phyloP scores from a whole-genome alignment of 805 yeast species.

The Yarrowia divulgata region DNA sequence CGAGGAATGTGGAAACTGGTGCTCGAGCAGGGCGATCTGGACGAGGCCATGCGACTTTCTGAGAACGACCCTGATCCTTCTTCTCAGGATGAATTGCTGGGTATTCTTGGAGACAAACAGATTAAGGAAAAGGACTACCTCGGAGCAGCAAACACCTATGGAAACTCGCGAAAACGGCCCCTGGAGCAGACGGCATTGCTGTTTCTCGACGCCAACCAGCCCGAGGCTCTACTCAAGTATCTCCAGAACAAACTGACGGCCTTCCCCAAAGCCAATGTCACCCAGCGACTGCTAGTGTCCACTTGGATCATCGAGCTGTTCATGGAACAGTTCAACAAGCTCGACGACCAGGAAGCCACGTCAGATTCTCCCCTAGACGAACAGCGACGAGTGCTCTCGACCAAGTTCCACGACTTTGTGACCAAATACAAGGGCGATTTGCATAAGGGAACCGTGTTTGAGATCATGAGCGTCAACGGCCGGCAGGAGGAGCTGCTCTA shows the following conservation, averaged over 20 bases:
- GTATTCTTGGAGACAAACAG: conserved; percentile 60
- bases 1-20: conserved; percentile 75
- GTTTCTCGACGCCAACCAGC: conserved; percentile 56
- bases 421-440: conserved; percentile 56
- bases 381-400: conserved; percentile 45
- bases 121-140: conserved; percentile 49
- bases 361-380: conserved; percentile 46
- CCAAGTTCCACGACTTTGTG: conserved; percentile 59
- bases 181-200: conserved; percentile 72
- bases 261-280: conserved; percentile 44
- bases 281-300: conserved; percentile 62
- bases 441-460: conserved; percentile 75
- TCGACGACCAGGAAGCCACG: conserved; percentile 53
- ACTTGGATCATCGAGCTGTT: conserved; percentile 72
- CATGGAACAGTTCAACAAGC: conserved; percentile 56
- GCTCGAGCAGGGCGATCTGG: conserved; percentile 61
- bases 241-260: conserved; percentile 54
- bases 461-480: conserved; percentile 72
- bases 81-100: conserved; percentile 50
- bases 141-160: conserved; percentile 62
- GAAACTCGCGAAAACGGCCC: conserved; percentile 63
- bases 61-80: conserved; percentile 48
- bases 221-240: conserved; percentile 58
- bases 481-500: conserved; percentile 66
- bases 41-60: conserved; percentile 65